Evolutionary conservation across 1,284 basidiomycete species (phyloP).

Genomic region (Peniophora sp.): DNA sequence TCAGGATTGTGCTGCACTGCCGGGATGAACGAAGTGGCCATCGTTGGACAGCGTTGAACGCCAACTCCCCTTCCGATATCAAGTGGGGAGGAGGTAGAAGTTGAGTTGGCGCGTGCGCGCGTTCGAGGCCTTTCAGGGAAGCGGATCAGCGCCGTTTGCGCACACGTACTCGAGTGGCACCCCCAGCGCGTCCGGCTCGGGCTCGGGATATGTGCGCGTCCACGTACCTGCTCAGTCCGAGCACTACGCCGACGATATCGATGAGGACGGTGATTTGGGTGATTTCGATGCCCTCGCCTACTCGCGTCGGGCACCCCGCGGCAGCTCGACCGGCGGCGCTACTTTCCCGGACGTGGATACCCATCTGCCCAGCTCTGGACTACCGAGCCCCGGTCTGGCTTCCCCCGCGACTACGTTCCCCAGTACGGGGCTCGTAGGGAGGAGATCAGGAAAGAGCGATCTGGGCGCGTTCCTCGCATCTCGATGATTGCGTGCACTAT

Average conservation of each 20-base stretch:
- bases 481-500: neutral
- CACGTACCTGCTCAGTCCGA: slow-evolving; percentile 7
- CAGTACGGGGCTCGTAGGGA: slow-evolving; percentile 9
- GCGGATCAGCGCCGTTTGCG: slow-evolving; percentile 17
- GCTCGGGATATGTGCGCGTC: slow-evolving; percentile 14
- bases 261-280: slow-evolving; percentile 35
- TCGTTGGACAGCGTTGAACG: no score
- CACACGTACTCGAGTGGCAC: no score
- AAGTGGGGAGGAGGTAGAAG: no score
- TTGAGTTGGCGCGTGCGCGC: slow-evolving; percentile 19
- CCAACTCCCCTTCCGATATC: no score
- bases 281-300: slow-evolving; percentile 57
- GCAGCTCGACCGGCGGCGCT: slow-evolving; percentile 32
- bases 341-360: no score
- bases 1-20: no score
- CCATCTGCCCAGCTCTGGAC: no score
- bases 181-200: slow-evolving; percentile 12
- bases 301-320: slow-evolving; percentile 23
- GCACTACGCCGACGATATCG: slow-evolving; percentile 20
- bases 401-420: slow-evolving; percentile 6
- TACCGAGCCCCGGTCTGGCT: no score
- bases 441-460: slow-evolving; percentile 6
- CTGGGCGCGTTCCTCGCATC: slow-evolving; percentile 10
- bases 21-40: no score
- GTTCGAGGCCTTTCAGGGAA: slow-evolving; percentile 51